Conservation (phyloP, 2,329 filamentous ascomycete genomes). For the Botrytis fabae region DNA sequence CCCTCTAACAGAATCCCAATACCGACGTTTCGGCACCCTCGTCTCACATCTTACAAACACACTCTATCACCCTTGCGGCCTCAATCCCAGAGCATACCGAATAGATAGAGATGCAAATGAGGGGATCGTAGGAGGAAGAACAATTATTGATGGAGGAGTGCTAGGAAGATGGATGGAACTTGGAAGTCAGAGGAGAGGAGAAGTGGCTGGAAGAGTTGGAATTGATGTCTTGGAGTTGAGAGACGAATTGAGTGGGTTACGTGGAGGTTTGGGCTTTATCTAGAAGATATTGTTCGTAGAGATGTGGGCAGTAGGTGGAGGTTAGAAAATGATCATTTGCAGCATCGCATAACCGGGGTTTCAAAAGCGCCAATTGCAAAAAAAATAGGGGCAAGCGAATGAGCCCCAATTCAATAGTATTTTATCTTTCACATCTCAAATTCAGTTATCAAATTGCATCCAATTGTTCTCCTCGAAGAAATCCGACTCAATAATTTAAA, state of each 20-base stretch:
- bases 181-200: constrained; percentile 66
- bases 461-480: rapidly evolving
- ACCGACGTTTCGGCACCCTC: constrained; percentile 80
- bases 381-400: not conserved
- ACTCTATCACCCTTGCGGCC: constrained; percentile 72
- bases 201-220: constrained; percentile 74
- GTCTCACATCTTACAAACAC: constrained; percentile 76
- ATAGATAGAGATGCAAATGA: constrained; percentile 55
- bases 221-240: constrained; percentile 65
- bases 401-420: not conserved
- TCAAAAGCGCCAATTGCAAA: not conserved
- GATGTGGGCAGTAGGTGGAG: not conserved
- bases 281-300: not conserved
- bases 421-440: not conserved
- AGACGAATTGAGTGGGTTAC: constrained; percentile 64
- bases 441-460: not conserved
- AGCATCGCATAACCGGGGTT: no score
- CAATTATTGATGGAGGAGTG: constrained; percentile 71
- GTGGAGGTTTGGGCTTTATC: constrained; percentile 43
- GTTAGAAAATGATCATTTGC: not conserved
- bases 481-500: not conserved
- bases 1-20: constrained; percentile 74
- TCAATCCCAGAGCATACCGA: constrained; percentile 82
- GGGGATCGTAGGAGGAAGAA: constrained; percentile 46
- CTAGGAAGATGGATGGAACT: constrained; percentile 75